phyloP scores from a whole-genome alignment of 2,329 filamentous ascomycete species.

The Paraphoma sp. region DNA sequence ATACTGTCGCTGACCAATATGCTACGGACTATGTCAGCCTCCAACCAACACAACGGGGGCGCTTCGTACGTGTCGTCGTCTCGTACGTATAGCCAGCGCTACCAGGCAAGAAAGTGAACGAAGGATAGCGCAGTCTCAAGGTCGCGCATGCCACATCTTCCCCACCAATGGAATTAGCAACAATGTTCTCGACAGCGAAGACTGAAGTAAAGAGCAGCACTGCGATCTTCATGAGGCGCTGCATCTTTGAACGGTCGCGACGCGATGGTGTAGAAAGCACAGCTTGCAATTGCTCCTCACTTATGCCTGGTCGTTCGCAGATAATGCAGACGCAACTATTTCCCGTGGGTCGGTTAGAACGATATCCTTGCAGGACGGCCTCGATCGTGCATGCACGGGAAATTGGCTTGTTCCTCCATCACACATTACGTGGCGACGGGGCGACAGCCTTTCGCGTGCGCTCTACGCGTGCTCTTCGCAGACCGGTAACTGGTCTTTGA shows the following conservation, averaged over 20 bases:
- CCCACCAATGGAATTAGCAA: background rate
- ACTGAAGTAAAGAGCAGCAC: background rate
- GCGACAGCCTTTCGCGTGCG: too few relatives aligned
- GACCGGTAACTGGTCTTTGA: background rate
- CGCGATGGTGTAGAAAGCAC: background rate
- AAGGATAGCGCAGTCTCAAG: background rate
- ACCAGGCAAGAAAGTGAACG: background rate
- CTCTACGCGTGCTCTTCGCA: too few relatives aligned
- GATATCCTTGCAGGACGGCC: background rate
- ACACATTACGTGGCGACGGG: background rate
- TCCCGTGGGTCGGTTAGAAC: background rate
- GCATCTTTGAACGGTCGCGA: background rate
- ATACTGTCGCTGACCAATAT: constrained; percentile 15
- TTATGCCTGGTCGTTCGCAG: background rate
- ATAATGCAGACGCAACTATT: background rate
- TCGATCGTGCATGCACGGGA: background rate
- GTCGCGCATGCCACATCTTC: background rate
- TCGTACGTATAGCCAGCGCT: background rate
- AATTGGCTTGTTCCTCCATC: background rate
- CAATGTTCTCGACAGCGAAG: background rate
- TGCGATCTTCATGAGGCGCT: background rate
- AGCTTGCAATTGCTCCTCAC: too few relatives aligned
- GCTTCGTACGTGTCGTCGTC: background rate
- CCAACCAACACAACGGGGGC: background rate
- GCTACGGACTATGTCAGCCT: background rate